Percentiles rank a stretch among this genome's conserved stretches.
Conservation (phyloP, 1,139 yeast genomes). For the Zygoascus sp. region DNA sequence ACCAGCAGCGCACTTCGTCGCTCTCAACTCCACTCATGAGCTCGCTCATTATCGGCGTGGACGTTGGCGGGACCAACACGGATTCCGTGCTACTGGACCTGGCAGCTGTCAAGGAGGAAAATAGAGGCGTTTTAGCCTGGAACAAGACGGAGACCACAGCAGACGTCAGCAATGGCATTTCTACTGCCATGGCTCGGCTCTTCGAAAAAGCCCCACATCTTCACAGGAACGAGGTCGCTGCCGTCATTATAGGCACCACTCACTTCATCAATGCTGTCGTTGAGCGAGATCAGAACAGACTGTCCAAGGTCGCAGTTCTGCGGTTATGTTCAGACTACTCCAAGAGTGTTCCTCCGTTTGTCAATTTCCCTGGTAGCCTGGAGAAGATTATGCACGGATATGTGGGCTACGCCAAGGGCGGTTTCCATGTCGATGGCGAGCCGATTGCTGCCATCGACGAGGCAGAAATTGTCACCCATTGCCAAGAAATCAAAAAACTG, state of each 20-base stretch:
- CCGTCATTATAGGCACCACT: constrained; percentile 45
- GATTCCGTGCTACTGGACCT: constrained; percentile 46
- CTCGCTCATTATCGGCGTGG: constrained; percentile 38
- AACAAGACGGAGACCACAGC: constrained; percentile 43
- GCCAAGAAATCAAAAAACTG: constrained; percentile 29
- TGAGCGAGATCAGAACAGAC: constrained; percentile 39
- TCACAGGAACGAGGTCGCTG: constrained; percentile 30
- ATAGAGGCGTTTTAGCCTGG: constrained; percentile 40
- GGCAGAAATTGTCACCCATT: constrained; percentile 33
- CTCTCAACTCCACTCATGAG: no score
- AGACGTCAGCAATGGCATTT: constrained; percentile 43
- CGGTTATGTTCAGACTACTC: constrained; percentile 41
- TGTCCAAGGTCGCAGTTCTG: constrained; percentile 41
- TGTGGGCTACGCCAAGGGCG: constrained; percentile 37
- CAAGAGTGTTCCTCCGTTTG: constrained; percentile 36
- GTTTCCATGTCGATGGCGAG: constrained; percentile 39
- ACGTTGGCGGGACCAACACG: constrained; percentile 51
- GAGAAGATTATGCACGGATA: constrained; percentile 35
- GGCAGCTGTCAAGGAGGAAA: constrained; percentile 19
- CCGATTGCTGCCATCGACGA: constrained; percentile 36
- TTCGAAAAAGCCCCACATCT: constrained; percentile 22
- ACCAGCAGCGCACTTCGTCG: background rate
- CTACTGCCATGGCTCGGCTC: constrained; percentile 35
- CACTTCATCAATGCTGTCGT: constrained; percentile 47
- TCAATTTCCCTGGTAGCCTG: constrained; percentile 41